Evolutionary conservation across 2,329 filamentous ascomycete species (phyloP), one percentile per base, ranked within the genome.

Genomic region (Aspergillus amoenus): DNA sequence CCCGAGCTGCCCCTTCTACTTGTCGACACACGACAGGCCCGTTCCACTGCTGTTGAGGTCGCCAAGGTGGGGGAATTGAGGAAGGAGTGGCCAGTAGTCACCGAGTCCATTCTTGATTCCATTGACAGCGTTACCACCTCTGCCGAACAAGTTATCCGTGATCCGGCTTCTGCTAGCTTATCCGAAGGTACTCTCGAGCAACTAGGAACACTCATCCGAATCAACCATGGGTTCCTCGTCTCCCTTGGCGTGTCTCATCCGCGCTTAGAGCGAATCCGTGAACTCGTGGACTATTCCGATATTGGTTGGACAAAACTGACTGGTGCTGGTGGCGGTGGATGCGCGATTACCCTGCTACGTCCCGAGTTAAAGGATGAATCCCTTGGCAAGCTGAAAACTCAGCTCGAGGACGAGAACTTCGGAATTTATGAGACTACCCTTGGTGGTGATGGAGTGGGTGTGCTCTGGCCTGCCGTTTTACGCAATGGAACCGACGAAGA

Each of bases 271-370:
- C 86, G 93, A 32, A 87, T 99, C 65, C 87, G 94, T 61, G 93
- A 96, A 76, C 80, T 99, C 24, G 89, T 96, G 48, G 93, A 99
- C 64, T 87, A 94, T 66, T 85, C 91, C 56, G 89, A 88, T 41
- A 89, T 97, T 55, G 94, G 94, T 30, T 99, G 93, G 93, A 97
- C 94, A 12, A 99, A 99, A 74, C 83, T 99, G 56, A 99, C 94
- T 0, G 94, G 94, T 34, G 94, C 94, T 1, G 94, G 94, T 21
- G 95, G 94, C 12, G 95, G 94, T 56, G 94, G 94, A 3, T 97
- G 95, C 74, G 93, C 93, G 3, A 97, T 99, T 65, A 95, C 93
- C 0, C 79, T 99, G 4, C 80, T 99, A 48, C 89, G 88, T 62
- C 89, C 90, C 0, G 84, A 84, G 30, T 79, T 83, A 1, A 70